These are phyloP conservation scores for Metschnikowia drakensbergensis DNA, from an alignment of 805 yeast genomes.

Conservation along the genomic window DNA sequence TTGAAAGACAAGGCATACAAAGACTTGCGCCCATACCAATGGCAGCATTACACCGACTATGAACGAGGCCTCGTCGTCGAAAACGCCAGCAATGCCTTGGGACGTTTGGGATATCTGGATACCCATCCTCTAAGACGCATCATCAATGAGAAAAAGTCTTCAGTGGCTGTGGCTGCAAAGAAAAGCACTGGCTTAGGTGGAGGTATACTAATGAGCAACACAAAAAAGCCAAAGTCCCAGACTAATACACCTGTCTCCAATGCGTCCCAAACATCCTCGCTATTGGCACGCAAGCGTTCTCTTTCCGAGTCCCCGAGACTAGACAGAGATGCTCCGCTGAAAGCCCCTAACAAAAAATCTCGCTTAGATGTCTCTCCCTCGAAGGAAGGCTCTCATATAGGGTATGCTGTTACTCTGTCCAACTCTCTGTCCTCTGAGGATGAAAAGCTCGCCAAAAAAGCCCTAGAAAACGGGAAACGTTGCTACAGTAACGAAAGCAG, in stretches of 20 bases:
- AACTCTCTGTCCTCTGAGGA: constrained; percentile 22
- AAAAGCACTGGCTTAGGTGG: constrained; percentile 26
- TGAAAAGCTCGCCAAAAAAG: constrained; percentile 18
- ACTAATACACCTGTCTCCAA: constrained; percentile 1
- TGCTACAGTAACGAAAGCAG: constrained; percentile 14
- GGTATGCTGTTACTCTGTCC: constrained; percentile 16
- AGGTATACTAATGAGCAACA: constrained; percentile 20
- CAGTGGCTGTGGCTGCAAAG: constrained; percentile 8
- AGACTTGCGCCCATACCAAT: constrained; percentile 37
- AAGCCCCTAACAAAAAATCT: constrained; percentile 3
- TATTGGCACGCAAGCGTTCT: constrained; percentile 13
- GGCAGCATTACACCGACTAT: constrained; percentile 28
- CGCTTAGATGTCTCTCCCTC: constrained; percentile 17
- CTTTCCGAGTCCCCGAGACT: constrained; percentile 23
- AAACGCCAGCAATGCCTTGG: constrained; percentile 37
- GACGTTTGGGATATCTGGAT: constrained; percentile 40
- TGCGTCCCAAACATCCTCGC: constrained; percentile 7
- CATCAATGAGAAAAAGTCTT: constrained; percentile 17
- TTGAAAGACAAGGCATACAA: constrained; percentile 41
- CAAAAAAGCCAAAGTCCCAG: constrained; percentile 11
- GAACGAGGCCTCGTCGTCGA: constrained; percentile 32
- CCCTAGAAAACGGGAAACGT: constrained; percentile 14
- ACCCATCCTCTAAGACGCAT: constrained; percentile 41
- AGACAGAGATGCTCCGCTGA: constrained; percentile 8
- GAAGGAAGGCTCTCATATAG: constrained; percentile 4